phyloP scores from a whole-genome alignment of 495 filamentous ascomycete genomes.

The Elaphomyces granulatus region DNA sequence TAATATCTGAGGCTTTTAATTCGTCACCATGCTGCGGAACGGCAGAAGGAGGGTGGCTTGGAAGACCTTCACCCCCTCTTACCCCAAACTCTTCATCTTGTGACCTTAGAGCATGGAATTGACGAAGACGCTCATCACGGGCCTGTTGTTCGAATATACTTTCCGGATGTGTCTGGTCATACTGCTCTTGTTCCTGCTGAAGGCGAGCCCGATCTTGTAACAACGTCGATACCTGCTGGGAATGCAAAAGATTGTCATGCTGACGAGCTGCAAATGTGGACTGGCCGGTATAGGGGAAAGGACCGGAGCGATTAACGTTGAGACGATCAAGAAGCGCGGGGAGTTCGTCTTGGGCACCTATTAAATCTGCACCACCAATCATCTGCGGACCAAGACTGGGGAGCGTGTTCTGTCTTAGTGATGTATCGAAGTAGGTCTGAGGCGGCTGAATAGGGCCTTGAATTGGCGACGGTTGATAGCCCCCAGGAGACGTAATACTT shows the following conservation, averaged over 20 bases:
- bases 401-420: constrained; percentile 25
- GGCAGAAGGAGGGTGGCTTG: constrained; percentile 21
- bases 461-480: constrained; percentile 56
- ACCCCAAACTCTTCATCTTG: constrained; percentile 36
- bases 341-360: constrained; percentile 44
- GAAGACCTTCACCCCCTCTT: constrained; percentile 28
- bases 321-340: constrained; percentile 45
- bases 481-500: constrained; percentile 75
- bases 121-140: constrained; percentile 44
- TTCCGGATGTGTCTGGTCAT: constrained; percentile 34
- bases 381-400: constrained; percentile 36
- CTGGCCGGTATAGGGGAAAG: constrained; percentile 35
- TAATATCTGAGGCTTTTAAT: constrained; percentile 7
- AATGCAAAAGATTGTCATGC: constrained; percentile 37
- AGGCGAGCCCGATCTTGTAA: constrained; percentile 46
- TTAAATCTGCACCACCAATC: constrained; percentile 33
- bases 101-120: constrained; percentile 46
- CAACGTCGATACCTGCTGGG: constrained; percentile 44
- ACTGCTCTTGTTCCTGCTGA: constrained; percentile 49
- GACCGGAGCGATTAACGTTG: constrained; percentile 39
- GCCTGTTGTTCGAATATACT: constrained; percentile 36
- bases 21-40: constrained; percentile 8
- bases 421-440: constrained; percentile 59
- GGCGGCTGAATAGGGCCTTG: constrained; percentile 50
- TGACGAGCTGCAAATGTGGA: constrained; percentile 39